Evolutionary conservation across 2,329 filamentous ascomycete genomes (phyloP).

Genomic region (Pseudogymnoascus sp.): DNA sequence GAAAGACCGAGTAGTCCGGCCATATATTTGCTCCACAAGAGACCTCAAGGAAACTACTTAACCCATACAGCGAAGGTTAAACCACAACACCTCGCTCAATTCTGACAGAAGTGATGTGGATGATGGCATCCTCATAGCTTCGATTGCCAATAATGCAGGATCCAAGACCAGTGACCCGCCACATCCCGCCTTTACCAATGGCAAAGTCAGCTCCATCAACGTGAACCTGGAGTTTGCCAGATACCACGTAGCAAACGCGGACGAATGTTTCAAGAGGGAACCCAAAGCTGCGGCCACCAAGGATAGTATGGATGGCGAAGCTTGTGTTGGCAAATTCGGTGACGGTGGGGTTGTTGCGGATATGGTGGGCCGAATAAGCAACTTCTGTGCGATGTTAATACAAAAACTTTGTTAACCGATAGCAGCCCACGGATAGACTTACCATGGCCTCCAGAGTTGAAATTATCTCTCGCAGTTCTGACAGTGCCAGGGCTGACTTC

Average conservation of each 20-base stretch:
- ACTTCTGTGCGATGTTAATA: conserved; percentile 18
- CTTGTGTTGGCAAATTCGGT: conserved; percentile 18
- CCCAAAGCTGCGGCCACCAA: conserved; percentile 7
- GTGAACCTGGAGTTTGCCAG: conserved; percentile 18
- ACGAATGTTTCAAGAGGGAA: conserved; percentile 7
- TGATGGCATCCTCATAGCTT: neutral
- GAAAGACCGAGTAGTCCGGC: neutral
- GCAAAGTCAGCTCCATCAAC: conserved; percentile 18
- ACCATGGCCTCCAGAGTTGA: conserved; percentile 22
- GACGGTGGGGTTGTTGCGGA: conserved; percentile 14
- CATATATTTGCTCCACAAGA: neutral
- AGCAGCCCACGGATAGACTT: conserved; percentile 1
- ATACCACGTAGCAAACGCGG: conserved; percentile 20
- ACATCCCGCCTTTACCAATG: conserved; percentile 20
- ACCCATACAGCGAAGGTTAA: neutral
- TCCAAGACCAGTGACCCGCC: conserved; percentile 15
- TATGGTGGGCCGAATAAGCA: conserved; percentile 22
- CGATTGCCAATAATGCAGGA: neutral
- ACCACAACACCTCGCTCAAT: neutral
- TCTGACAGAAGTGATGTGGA: neutral
- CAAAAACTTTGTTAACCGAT: neutral
- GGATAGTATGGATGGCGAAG: conserved; percentile 17
- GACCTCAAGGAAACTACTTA: neutral
- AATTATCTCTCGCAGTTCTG: conserved; percentile 11
- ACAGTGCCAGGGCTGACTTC: conserved; percentile 20